Conservation (phyloP, 2,329 filamentous ascomycete genomes). For the Elsinoe ampelina region DNA sequence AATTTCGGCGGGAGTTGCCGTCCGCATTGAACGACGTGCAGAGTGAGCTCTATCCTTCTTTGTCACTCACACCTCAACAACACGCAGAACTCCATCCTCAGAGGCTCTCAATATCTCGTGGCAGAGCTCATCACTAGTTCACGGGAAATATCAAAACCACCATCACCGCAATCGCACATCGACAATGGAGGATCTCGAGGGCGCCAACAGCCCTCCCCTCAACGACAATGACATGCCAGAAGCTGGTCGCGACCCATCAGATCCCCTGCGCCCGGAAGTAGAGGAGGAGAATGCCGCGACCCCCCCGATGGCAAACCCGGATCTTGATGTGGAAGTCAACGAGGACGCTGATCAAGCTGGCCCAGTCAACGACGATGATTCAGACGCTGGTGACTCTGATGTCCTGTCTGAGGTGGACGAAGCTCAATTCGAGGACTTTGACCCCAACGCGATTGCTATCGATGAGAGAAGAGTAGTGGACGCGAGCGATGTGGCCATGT, state of each 20-base stretch:
- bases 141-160: neutral
- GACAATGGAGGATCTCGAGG: slow-evolving; percentile 18
- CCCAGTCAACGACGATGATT: slow-evolving; percentile 28
- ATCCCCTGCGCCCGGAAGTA: slow-evolving; percentile 38
- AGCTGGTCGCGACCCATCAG: slow-evolving; percentile 38
- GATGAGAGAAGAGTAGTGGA: slow-evolving; percentile 53
- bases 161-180: no score
- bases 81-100: neutral
- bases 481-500: slow-evolving; percentile 50
- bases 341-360: slow-evolving; percentile 24
- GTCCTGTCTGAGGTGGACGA: slow-evolving; percentile 56
- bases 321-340: slow-evolving; percentile 37
- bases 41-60: neutral
- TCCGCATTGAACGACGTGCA: neutral
- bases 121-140: neutral
- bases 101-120: neutral
- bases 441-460: slow-evolving; percentile 51
- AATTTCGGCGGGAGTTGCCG: neutral
- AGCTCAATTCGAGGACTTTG: slow-evolving; percentile 56
- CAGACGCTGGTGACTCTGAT: slow-evolving; percentile 51
- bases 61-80: neutral
- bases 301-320: slow-evolving; percentile 34
- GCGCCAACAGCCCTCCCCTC: slow-evolving; percentile 28
- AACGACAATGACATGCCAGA: slow-evolving; percentile 35
- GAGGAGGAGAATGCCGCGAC: slow-evolving; percentile 40